phyloP scores from a whole-genome alignment of 768 basidiomycete species.

The Pulveroboletus frians region DNA sequence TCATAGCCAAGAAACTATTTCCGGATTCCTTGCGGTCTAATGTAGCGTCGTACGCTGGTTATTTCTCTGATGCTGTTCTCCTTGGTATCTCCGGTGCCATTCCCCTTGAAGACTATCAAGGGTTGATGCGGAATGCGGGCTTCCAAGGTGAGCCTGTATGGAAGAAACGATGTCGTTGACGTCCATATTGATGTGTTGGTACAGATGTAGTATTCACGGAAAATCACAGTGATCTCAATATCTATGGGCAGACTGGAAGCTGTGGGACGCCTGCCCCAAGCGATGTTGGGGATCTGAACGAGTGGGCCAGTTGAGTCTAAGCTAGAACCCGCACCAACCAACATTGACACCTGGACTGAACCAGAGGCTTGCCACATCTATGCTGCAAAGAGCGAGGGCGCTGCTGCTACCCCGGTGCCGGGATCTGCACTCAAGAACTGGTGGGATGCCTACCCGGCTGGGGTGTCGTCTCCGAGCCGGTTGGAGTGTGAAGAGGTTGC shows the following conservation, averaged over 20 bases:
- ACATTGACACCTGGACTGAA: background rate
- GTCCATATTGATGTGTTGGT: background rate
- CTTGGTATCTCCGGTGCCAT: slow-evolving; percentile 39
- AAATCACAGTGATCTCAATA: slow-evolving; percentile 37
- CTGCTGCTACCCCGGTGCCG: background rate
- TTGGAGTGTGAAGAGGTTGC: slow-evolving; percentile 38
- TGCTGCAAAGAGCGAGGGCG: slow-evolving; percentile 32
- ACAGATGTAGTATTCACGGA: slow-evolving; percentile 39
- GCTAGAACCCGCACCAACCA: background rate
- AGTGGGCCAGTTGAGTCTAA: slow-evolving; percentile 39
- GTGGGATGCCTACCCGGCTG: slow-evolving; percentile 52
- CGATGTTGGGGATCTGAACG: slow-evolving; percentile 35
- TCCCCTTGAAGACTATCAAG: slow-evolving; percentile 34
- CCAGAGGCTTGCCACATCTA: slow-evolving; percentile 47
- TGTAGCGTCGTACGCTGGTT: too few relatives aligned
- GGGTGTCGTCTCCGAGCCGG: slow-evolving; percentile 26
- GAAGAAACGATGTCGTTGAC: background rate
- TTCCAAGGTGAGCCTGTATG: slow-evolving; percentile 33
- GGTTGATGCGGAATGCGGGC: slow-evolving; percentile 35
- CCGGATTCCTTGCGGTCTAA: too few relatives aligned
- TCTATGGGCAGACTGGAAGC: slow-evolving; percentile 25
- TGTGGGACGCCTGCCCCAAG: slow-evolving; percentile 1
- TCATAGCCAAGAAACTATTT: slow-evolving; percentile 31
- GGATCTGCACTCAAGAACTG: slow-evolving; percentile 34
- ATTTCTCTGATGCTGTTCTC: too few relatives aligned